Base-by-base conservation (phyloP, 2,329 filamentous ascomycete species). In the Colletotrichum theobromicola region DNA sequence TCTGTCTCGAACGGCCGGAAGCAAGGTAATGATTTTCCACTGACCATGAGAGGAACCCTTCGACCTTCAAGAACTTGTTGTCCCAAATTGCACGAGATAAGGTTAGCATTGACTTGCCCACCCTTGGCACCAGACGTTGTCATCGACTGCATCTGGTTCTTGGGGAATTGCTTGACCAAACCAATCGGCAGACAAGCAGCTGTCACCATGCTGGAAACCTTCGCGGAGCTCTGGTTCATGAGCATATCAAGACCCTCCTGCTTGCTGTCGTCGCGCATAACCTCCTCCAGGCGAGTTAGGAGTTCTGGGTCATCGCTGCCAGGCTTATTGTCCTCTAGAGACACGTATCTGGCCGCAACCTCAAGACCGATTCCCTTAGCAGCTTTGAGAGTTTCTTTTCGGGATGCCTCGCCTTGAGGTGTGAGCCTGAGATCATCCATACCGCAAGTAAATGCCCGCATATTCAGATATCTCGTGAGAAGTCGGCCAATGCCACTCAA, bases 61-160 rank as follows among this genome's bases (percentile, higher is more conserved):
- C 96, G 92, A 81, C 97, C 96, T 89, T 99, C 97, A 79, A 99
- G 85, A 86, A 98, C 95, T 82, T 99, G 97, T 82, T 99, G 97
- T 66, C 97, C 97, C 53, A 99, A 90, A 81, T 99, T 98, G 84
- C 96, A 98, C 30, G 96, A 98, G 83, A 99, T 99, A 75, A 98
- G 91, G 80, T 98, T 98, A 65, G 97, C 97, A 82, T 99, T 99
- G 84, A 99, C 97, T 79, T 91, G 88, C 69, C 92, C 94, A 82
- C 97, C 97, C 86, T 99, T 99, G 66, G 97, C 97, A 83, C 97
- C 97, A 71, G 97, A 98, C 16, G 93, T 94, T 26, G 97, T 99
- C 97, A 99, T 99, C 77, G 94, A 92, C 88, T 99, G 97, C 96
- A 99, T 99, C 85, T 98, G 96, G 81, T 99, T 99, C 81, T 93